These are phyloP conservation scores for Aspergillus udagawae DNA, from an alignment of 2,329 filamentous ascomycete species.

Conservation along the genomic window DNA sequence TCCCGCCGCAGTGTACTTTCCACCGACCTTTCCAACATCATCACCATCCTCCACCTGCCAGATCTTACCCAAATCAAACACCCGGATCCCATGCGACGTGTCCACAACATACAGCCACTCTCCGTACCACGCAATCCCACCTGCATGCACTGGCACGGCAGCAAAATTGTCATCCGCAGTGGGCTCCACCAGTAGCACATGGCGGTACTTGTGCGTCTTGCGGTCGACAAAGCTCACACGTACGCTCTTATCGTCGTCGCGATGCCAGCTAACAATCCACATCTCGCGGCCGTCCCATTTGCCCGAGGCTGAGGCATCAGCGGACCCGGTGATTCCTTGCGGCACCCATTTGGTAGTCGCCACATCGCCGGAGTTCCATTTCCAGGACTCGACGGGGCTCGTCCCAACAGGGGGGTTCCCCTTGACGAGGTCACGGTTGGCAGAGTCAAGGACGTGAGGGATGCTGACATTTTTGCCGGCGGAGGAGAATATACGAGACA, in stretches of 20 bases:
- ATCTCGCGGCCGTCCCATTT: constrained; percentile 31
- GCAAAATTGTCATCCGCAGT: constrained; percentile 30
- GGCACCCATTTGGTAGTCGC: constrained; percentile 33
- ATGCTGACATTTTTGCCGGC: constrained; percentile 12
- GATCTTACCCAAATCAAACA: constrained; percentile 35
- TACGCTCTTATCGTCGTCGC: constrained; percentile 23
- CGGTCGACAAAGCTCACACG: constrained; percentile 33
- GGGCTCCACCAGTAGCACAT: constrained; percentile 36
- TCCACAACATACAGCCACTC: constrained; percentile 34
- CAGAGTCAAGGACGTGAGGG: constrained; percentile 12
- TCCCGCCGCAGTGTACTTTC: constrained; percentile 27
- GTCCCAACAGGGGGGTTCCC: constrained; percentile 1
- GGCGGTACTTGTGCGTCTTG: constrained; percentile 26
- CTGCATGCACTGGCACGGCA: constrained; percentile 31
- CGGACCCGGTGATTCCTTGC: constrained; percentile 33
- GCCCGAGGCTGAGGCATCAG: constrained; percentile 28
- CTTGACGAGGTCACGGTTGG: constrained; percentile 13
- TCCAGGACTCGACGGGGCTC: constrained; percentile 10
- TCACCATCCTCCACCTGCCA: constrained; percentile 32
- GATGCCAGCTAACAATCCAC: constrained; percentile 36
- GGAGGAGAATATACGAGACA: constrained; percentile 9
- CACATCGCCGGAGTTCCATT: constrained; percentile 26
- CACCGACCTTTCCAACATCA: constrained; percentile 27
- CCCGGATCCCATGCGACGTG: constrained; percentile 31
- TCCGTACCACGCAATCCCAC: constrained; percentile 37